Evolutionary conservation across 768 basidiomycete species (phyloP), one percentile per base, ranked within the genome.

Genomic region (Krasilnikovozyma curviuscula): DNA sequence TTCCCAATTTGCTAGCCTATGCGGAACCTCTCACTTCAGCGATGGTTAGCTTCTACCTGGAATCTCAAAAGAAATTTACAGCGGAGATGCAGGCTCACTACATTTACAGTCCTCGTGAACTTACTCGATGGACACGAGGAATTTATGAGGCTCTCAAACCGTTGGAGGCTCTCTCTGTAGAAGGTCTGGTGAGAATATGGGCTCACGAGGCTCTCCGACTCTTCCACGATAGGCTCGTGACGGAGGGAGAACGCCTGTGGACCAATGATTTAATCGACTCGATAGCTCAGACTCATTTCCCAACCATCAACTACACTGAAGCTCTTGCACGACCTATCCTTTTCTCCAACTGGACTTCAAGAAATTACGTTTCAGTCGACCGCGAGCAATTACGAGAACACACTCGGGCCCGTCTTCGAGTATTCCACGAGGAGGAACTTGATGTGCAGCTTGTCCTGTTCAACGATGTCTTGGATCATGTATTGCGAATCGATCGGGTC

Each of bases 311-410:
- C 61, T 73, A 73, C 34, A 77, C 79, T 23, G 86, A 93, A 60
- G 86, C 93, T 1, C 72, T 98, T 24, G 65, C 56, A 28, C 76
- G 93, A 14, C 93, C 93, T 0, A 88, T 98, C 56, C 68, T 98
- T 31, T 98, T 88, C 72, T 97, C 93, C 19, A 97, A 97, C 64
- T 98, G 93, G 93, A 95, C 91, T 1, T 89, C 91, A 9, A 86
- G 89, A 67, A 69, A 95, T 61, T 97, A 97, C 63, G 77, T 97
- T 39, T 79, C 93, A 2, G 91, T 98, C 38, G 84, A 93, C 53
- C 76, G 93, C 42, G 91, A 93, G 57, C 71, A 75, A 29, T 75
- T 98, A 10, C 77, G 93, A 39, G 93, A 97, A 57, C 95, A 89
- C 63, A 89, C 85, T 19, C 95, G 95, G 66, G 89, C 91, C 18